Evolutionary conservation across 257 asterid genomes (phyloP), one percentile per base, ranked within the genome.

Genomic region (Ajuga chamaepitys): DNA sequence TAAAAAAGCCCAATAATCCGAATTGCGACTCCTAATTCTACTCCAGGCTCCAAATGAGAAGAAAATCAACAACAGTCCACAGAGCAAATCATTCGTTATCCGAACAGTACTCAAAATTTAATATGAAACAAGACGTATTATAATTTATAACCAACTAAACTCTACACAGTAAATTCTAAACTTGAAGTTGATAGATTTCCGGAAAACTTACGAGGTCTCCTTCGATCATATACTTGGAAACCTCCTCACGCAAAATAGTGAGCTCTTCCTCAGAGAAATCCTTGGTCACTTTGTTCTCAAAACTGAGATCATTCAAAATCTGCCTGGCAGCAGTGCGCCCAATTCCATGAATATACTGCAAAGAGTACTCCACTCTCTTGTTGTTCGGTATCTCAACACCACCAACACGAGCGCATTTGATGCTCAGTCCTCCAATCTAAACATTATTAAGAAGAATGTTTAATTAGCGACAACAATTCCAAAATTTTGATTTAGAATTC

Each of bases 361-460:
- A 34, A 5, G 99, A 83, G 53, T 83, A 93, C 80, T 89, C 96
- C 21, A 93, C 79, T 52, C 99, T 79, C 79, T 89, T 93, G 90
- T 80, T 89, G 87, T 93, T 93, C 21, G 97, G 99, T 18, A 93
- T 85, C 81, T 93, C 99, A 28, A 93, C 97, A 28, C 96, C 99
- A 56, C 99, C 99, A 55, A 93, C 97, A 83, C 99, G 99, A 51
- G 91, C 99, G 68, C 95, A 93, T 74, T 62, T 86, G 56, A 93
- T 80, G 67, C 77, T 81, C 81, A 93, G 70, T 28, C 95, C 86
- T 56, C 95, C 97, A 76, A 81, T 44, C 98, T 93, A 32, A 61
- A 48, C 63, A 69, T 17, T n/a, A n/a, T n/a, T 18, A 52, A 46
- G 24, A 42, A 48, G 40, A 45, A 24, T 9, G n/a, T n/a, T 17